Percentiles rank a stretch among this genome's conserved stretches.
These are phyloP conservation scores for Nicotiana obtusifolia DNA, from an alignment of 257 asterid genomes.

Conservation along the genomic window DNA sequence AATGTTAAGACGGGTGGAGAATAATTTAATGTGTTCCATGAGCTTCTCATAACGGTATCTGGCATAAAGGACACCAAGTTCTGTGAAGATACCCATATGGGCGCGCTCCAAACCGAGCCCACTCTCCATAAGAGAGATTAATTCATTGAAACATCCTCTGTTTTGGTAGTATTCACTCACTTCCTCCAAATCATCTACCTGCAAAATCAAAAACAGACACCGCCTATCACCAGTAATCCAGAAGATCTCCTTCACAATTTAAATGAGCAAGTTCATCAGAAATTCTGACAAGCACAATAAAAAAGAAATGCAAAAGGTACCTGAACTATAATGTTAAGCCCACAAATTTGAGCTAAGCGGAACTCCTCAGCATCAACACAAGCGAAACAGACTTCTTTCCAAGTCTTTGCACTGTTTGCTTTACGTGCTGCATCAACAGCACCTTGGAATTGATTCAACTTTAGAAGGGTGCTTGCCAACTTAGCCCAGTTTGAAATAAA, in stretches of 20 bases:
- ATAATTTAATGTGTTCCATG: conserved; percentile 93
- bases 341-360: conserved; percentile 35
- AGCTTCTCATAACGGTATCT: conserved; percentile 96
- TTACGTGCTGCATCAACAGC: conserved; percentile 99
- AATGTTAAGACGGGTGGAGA: conserved; percentile 88
- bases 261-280: not conserved
- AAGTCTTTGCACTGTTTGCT: conserved; percentile 96
- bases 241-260: not conserved
- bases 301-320: conserved; percentile 33
- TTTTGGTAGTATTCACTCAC: conserved; percentile 95
- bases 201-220: conserved; percentile 9
- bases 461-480: conserved; percentile 81
- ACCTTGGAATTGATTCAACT: conserved; percentile 87
- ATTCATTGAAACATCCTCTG: conserved; percentile 96
- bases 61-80: conserved; percentile 92
- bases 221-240: not conserved
- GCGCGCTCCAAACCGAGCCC: conserved; percentile 99
- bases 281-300: not conserved
- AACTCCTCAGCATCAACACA: conserved; percentile 94
- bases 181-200: conserved; percentile 99
- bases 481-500: conserved; percentile 95
- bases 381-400: conserved; percentile 99
- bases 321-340: conserved; percentile 33
- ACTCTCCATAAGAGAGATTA: conserved; percentile 97
- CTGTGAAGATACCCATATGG: conserved; percentile 98